Conservation (phyloP, 2,329 filamentous ascomycete genomes). For the Shiraia sp. region DNA sequence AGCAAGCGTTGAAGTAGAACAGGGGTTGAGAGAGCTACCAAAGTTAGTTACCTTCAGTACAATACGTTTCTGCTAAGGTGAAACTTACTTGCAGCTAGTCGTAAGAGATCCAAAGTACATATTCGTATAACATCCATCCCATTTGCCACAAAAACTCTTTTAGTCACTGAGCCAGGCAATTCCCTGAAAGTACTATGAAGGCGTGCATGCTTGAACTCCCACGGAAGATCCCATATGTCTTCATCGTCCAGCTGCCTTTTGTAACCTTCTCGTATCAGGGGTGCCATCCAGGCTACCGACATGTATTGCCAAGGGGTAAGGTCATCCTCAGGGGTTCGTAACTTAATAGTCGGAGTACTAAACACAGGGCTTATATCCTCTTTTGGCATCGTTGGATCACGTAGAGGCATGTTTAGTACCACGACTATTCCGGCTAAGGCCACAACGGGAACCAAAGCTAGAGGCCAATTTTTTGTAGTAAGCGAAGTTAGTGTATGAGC, state of each 20-base stretch:
- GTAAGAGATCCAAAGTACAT: slow-evolving; percentile 65
- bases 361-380: slow-evolving; percentile 64
- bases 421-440: slow-evolving; percentile 55
- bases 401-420: slow-evolving; percentile 71
- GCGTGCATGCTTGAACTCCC: slow-evolving; percentile 78
- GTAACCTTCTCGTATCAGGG: slow-evolving; percentile 69
- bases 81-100: slow-evolving; percentile 58
- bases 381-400: slow-evolving; percentile 59
- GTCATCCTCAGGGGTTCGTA: slow-evolving; percentile 80
- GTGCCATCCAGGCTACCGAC: slow-evolving; percentile 79
- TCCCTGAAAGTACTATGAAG: slow-evolving; percentile 76
- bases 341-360: slow-evolving; percentile 57
- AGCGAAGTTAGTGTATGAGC: slow-evolving; percentile 21
- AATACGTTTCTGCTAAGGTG: not conserved
- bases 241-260: slow-evolving; percentile 70
- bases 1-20: slow-evolving; percentile 74
- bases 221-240: slow-evolving; percentile 80
- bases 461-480: slow-evolving; percentile 39
- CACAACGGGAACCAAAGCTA: slow-evolving; percentile 42
- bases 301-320: slow-evolving; percentile 82
- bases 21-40: slow-evolving; percentile 55
- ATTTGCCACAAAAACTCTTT: slow-evolving; percentile 73
- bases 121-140: slow-evolving; percentile 76
- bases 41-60: slow-evolving; percentile 3
- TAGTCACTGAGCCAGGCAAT: slow-evolving; percentile 72